phyloP scores from a whole-genome alignment of 371 early-diverging fungal species.

The Mucor velutinosus region DNA sequence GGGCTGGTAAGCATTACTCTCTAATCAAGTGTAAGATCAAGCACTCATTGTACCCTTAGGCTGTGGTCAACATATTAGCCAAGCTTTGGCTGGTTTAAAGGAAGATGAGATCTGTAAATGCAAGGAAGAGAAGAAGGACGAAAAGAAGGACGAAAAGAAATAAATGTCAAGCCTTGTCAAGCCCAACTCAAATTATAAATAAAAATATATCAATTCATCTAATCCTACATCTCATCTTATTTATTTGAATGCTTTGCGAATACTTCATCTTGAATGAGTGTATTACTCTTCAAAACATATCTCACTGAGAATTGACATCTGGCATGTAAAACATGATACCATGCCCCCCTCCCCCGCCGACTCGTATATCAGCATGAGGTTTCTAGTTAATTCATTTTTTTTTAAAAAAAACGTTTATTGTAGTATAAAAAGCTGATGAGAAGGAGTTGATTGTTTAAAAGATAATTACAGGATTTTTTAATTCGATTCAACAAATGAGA shows the following conservation, averaged over 20 bases:
- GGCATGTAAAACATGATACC: no score
- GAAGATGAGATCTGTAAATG: constrained; percentile 38
- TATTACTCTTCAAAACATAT: no score
- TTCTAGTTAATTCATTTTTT: no score
- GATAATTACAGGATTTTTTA: constrained; percentile 1
- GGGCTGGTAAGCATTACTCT: constrained; percentile 23
- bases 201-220: no score
- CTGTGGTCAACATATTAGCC: constrained; percentile 34
- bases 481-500: not conserved
- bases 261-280: no score
- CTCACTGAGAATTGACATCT: no score
- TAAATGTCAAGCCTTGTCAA: not conserved
- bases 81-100: constrained; percentile 38
- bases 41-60: constrained; percentile 6
- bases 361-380: not conserved
- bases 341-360: no score
- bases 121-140: constrained; percentile 27
- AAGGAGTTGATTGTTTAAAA: not conserved
- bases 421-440: not conserved
- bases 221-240: no score
- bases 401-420: not conserved
- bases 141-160: not conserved
- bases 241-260: no score
- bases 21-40: not conserved
- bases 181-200: no score